phyloP scores from a whole-genome alignment of 2,329 filamentous ascomycete species.

The Coniella vitis region DNA sequence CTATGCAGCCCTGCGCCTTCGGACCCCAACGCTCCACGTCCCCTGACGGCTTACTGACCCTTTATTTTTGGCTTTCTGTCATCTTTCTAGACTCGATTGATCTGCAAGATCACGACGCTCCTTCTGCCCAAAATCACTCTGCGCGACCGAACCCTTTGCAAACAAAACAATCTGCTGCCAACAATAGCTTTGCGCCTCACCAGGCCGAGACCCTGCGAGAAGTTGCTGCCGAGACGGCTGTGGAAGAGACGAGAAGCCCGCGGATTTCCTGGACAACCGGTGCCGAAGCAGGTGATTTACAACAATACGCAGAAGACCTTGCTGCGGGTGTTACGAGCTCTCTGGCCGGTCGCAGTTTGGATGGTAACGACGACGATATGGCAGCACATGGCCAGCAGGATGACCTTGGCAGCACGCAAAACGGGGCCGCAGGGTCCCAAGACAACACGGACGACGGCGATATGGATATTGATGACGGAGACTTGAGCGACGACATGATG shows the following conservation, averaged over 20 bases:
- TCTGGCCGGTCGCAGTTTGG: conserved; percentile 25
- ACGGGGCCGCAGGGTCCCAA: conserved; percentile 45
- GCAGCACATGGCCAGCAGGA: conserved; percentile 41
- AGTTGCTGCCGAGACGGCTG: conserved; percentile 67
- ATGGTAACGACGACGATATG: conserved; percentile 20
- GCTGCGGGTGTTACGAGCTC: conserved; percentile 34
- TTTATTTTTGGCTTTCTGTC: conserved; percentile 16
- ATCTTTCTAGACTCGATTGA: conserved; percentile 75
- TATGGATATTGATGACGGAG: conserved; percentile 59
- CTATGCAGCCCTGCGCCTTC: conserved; percentile 11
- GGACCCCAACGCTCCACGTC: background rate
- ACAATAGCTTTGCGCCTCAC: conserved; percentile 57
- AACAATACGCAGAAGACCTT: conserved; percentile 41
- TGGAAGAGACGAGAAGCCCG: conserved; percentile 62
- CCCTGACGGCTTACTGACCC: conserved; percentile 21
- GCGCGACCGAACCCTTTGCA: conserved; percentile 45
- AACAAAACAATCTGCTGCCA: conserved; percentile 40
- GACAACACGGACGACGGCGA: conserved; percentile 54
- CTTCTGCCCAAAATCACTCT: conserved; percentile 75
- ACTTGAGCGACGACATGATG: conserved; percentile 83
- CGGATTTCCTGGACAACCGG: conserved; percentile 47
- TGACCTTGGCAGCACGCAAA: conserved; percentile 53
- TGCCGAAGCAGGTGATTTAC: conserved; percentile 32
- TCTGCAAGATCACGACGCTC: conserved; percentile 75
- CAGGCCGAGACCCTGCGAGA: conserved; percentile 80